Percentiles rank a stretch among this genome's conserved stretches.
These are phyloP conservation scores for Cucumis cinereus DNA, from an alignment of 306 rosid species.

Conservation along the genomic window DNA sequence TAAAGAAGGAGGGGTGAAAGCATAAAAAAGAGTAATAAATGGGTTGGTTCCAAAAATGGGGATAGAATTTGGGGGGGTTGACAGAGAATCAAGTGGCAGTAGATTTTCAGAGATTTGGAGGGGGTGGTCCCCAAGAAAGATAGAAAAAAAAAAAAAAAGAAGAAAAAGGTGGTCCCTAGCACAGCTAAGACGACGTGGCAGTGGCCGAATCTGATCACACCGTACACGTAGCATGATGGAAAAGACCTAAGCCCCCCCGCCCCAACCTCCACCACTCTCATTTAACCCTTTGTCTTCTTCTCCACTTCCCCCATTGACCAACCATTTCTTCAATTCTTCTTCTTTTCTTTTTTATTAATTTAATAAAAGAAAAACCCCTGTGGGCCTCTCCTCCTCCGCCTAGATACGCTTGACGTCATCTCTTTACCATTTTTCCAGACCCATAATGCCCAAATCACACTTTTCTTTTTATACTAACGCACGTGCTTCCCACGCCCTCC, in stretches of 20 bases:
- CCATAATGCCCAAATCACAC: constrained; percentile 5
- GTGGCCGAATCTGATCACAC: background rate
- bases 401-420: constrained; percentile 12
- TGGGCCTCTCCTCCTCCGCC: background rate
- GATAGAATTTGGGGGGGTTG: background rate
- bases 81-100: constrained; percentile 8
- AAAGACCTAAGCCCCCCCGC: background rate
- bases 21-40: background rate
- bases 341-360: background rate
- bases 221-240: constrained; percentile 10
- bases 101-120: constrained; percentile 6
- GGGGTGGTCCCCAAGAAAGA: background rate
- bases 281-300: background rate
- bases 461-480: background rate
- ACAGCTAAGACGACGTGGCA: constrained; percentile 5
- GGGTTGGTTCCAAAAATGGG: background rate
- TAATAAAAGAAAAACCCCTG: background rate
- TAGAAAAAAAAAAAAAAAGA: too few relatives aligned
- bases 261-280: background rate
- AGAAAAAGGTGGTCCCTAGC: background rate
- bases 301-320: background rate
- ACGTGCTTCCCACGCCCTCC: background rate
- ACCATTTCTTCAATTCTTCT: background rate
- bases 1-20: background rate
- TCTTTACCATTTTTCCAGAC: background rate